Percentiles rank a stretch among this genome's conserved stretches.
Evolutionary conservation across 768 basidiomycete species (phyloP).

Genomic region (Naganishia onofrii): DNA sequence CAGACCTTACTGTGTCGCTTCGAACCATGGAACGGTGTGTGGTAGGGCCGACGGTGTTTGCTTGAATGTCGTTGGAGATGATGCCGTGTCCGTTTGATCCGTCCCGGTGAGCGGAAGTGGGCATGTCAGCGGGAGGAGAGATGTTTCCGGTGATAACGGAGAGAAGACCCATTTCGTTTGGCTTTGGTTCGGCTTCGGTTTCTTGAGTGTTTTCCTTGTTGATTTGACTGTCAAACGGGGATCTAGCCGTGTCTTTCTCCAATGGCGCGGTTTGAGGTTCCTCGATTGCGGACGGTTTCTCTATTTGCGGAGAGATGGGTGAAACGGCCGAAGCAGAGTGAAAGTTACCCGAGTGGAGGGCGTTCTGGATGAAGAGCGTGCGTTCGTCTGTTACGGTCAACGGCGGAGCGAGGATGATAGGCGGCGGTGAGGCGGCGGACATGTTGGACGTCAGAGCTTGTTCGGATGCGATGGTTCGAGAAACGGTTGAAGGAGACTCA

Average conservation of each 20-base stretch:
- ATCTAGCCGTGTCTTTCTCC: not conserved
- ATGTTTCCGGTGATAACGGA: conserved; percentile 28
- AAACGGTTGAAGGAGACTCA: conserved; percentile 13
- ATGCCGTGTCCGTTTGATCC: conserved; percentile 5
- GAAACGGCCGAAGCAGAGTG: not conserved
- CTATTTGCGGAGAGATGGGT: not conserved
- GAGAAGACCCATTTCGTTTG: conserved; percentile 27
- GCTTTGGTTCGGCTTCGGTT: not conserved
- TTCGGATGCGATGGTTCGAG: not conserved
- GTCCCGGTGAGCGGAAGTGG: conserved; percentile 2
- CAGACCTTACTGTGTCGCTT: conserved; percentile 24
- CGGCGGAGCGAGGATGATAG: conserved; percentile 10
- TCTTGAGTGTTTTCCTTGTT: no score
- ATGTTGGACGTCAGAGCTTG: not conserved
- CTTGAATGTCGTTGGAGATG: conserved; percentile 7
- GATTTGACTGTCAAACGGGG: not conserved
- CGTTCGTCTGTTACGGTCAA: not conserved
- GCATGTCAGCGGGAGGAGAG: conserved; percentile 12
- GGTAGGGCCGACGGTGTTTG: conserved; percentile 18
- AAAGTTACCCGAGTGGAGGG: not conserved
- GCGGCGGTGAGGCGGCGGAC: not conserved
- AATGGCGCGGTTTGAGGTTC: conserved; percentile 9
- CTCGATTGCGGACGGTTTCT: conserved; percentile 8
- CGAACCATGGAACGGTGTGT: not conserved
- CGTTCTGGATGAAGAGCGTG: conserved; percentile 1